These are phyloP conservation scores for Dysphania ambrosioides DNA, from an alignment of 148 eudicot genomes.

Conservation along the genomic window DNA sequence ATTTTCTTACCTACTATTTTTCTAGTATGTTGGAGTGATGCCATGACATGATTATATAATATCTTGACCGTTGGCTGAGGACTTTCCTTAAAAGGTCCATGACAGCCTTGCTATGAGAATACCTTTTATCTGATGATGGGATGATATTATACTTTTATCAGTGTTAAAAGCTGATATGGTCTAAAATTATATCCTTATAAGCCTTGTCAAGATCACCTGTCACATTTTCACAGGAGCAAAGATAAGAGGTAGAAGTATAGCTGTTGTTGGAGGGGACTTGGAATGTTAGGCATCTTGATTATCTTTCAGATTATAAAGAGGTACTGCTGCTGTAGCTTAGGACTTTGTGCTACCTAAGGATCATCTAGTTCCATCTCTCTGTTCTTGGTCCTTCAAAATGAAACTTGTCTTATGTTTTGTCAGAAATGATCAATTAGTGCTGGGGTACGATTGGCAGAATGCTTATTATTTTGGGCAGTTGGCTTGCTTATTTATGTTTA, in stretches of 20 bases:
- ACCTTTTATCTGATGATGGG: not conserved
- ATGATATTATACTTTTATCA: not conserved
- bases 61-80: not conserved
- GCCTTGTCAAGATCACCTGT: constrained; percentile 9
- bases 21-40: not conserved
- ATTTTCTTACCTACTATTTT: not conserved
- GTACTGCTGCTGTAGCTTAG: constrained; percentile 6
- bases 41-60: not conserved
- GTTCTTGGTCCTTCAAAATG: not conserved
- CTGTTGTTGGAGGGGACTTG: constrained; percentile 11
- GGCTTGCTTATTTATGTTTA: not conserved
- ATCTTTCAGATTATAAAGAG: not conserved
- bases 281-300: constrained; percentile 6
- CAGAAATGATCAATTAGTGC: not conserved
- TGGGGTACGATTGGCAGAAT: not conserved
- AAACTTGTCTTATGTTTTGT: not conserved
- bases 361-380: not conserved
- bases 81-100: not conserved
- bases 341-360: not conserved
- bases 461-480: not conserved
- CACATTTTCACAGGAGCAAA: not conserved
- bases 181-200: not conserved
- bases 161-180: constrained; percentile 1
- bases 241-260: constrained; percentile 16
- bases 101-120: not conserved